Percentiles rank a stretch among this genome's conserved stretches.
phyloP scores from a whole-genome alignment of 2,329 filamentous ascomycete genomes.

The Diaporthe amygdali region DNA sequence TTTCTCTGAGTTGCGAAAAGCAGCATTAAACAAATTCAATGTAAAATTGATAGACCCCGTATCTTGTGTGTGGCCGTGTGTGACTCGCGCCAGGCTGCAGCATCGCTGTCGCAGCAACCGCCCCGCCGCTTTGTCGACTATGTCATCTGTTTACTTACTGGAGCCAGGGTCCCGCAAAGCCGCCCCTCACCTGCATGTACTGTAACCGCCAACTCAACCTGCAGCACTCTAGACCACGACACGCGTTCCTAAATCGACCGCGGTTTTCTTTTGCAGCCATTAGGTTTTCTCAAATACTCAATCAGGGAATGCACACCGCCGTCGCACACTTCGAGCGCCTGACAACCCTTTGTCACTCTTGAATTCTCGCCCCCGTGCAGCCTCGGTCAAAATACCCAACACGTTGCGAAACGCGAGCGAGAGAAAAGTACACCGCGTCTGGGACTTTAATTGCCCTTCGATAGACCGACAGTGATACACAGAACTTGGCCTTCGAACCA shows the following conservation, averaged over 20 bases:
- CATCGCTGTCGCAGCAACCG: conserved; percentile 8
- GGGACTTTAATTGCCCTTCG: too few relatives aligned
- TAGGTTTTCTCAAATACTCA: background rate
- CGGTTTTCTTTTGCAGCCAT: background rate
- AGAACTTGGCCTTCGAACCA: background rate
- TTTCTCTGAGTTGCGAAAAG: background rate
- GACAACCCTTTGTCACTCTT: background rate
- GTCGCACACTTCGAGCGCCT: background rate
- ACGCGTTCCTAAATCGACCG: conserved; percentile 13
- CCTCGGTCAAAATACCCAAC: background rate
- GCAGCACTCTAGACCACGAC: conserved; percentile 3
- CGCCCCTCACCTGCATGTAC: conserved; percentile 2
- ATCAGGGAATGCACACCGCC: background rate
- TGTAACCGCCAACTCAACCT: conserved; percentile 22
- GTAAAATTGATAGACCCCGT: background rate
- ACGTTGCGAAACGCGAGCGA: background rate
- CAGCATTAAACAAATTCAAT: background rate
- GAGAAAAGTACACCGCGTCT: background rate
- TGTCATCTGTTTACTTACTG: conserved; percentile 25
- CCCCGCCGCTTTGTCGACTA: background rate
- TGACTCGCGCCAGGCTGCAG: background rate
- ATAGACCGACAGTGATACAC: background rate
- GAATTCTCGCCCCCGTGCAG: background rate
- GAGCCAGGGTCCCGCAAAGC: background rate
- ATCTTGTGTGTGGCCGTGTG: background rate